phyloP scores from a whole-genome alignment of 805 yeast genomes.

The Komagataella pseudopastoris region DNA sequence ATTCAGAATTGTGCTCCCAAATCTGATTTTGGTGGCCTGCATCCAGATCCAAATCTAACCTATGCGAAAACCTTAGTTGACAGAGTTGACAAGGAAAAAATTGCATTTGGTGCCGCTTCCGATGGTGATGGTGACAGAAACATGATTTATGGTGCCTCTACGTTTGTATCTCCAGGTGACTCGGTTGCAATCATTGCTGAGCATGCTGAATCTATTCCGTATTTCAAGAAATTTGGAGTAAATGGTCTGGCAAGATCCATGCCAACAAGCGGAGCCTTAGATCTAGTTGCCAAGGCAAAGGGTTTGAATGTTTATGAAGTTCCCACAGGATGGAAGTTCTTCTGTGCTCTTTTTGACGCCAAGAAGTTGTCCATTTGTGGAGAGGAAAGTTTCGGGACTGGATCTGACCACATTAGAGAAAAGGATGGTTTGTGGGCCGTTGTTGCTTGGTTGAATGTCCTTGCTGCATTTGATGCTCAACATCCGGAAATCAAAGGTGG shows the following conservation, averaged over 20 bases:
- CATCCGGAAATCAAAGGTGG: slow-evolving; percentile 36
- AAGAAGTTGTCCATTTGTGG: slow-evolving; percentile 93
- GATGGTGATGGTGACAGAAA: slow-evolving; percentile 99
- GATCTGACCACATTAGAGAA: slow-evolving; percentile 93
- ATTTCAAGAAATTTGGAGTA: slow-evolving; percentile 74
- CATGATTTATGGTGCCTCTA: slow-evolving; percentile 92
- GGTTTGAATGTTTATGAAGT: slow-evolving; percentile 78
- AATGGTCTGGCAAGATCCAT: slow-evolving; percentile 91
- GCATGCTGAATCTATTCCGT: slow-evolving; percentile 82
- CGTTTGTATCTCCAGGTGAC: slow-evolving; percentile 97
- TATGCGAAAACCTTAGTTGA: slow-evolving; percentile 83
- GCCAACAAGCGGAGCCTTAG: slow-evolving; percentile 95
- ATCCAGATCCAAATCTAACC: slow-evolving; percentile 95
- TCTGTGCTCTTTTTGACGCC: slow-evolving; percentile 90
- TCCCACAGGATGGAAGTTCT: slow-evolving; percentile 98
- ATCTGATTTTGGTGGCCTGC: slow-evolving; percentile 94
- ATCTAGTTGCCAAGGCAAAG: slow-evolving; percentile 72
- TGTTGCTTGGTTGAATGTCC: slow-evolving; percentile 90
- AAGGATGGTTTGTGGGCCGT: slow-evolving; percentile 98
- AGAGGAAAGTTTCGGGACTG: slow-evolving; percentile 97
- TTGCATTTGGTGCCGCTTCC: slow-evolving; percentile 96
- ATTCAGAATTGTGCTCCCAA: slow-evolving; percentile 71
- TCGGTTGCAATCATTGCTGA: slow-evolving; percentile 96
- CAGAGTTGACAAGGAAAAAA: slow-evolving; percentile 66
- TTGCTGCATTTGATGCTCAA: slow-evolving; percentile 62